Evolutionary conservation across 768 basidiomycete genomes (phyloP).

Genomic region (Mycena crocata): DNA sequence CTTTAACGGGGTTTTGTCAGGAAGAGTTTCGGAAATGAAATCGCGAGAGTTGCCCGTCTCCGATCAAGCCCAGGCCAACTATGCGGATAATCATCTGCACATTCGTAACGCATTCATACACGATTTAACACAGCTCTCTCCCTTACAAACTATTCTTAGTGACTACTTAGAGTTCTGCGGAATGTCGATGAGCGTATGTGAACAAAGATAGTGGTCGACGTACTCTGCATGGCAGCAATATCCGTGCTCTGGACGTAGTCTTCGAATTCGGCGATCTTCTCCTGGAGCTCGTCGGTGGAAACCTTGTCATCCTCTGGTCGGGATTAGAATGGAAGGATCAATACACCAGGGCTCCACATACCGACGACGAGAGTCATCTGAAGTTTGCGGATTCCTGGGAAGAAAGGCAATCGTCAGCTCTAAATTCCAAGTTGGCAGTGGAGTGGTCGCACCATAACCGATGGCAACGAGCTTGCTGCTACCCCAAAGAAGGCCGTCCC

Average conservation of each 20-base stretch:
- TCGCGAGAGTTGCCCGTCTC: conserved; percentile 28
- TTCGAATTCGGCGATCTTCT: conserved; percentile 86
- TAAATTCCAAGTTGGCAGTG: background rate
- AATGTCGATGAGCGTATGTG: background rate
- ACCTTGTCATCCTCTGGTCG: conserved; percentile 92
- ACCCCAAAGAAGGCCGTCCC: conserved; percentile 97
- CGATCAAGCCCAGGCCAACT: conserved; percentile 19
- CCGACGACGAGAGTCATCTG: conserved; percentile 56
- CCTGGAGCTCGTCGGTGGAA: conserved; percentile 93
- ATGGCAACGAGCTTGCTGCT: conserved; percentile 91
- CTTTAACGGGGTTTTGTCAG: conserved; percentile 19
- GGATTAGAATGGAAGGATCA: conserved; percentile 45
- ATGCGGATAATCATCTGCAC: conserved; percentile 23
- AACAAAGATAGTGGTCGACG: conserved; percentile 35
- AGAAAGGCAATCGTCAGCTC: conserved; percentile 8
- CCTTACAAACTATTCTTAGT: conserved; percentile 10
- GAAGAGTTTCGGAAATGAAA: conserved; percentile 32
- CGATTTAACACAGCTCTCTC: conserved; percentile 16
- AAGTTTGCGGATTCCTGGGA: conserved; percentile 87
- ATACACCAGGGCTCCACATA: too few relatives aligned
- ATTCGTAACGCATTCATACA: conserved; percentile 24
- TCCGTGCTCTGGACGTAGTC: conserved; percentile 94
- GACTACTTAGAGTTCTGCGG: conserved; percentile 32
- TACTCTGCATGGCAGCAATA: conserved; percentile 94
- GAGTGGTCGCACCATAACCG: conserved; percentile 67